A percentile compares a stretch with the other conserved stretches of the same genome.
Evolutionary conservation across 768 basidiomycete species (phyloP).

Genomic region (Stropharia rugosoannulata): DNA sequence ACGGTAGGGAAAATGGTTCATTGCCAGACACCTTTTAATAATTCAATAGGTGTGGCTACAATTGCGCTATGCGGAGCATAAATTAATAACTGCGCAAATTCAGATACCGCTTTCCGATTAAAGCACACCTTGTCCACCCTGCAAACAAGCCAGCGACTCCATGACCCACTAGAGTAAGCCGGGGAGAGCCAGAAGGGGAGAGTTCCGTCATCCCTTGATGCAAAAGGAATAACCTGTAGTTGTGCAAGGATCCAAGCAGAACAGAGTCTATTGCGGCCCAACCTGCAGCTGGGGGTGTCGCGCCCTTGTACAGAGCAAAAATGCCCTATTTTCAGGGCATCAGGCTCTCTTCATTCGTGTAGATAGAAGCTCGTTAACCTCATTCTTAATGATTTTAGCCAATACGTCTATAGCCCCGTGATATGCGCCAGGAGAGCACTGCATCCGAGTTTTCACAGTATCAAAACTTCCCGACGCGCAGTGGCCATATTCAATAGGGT

Average conservation of each 20-base stretch:
- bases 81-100: neutral
- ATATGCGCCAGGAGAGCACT: conserved; percentile 69
- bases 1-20: too few species aligned
- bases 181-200: conserved; percentile 39
- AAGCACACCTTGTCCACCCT: conserved; percentile 60
- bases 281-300: conserved; percentile 68
- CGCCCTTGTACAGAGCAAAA: conserved; percentile 72
- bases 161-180: conserved; percentile 64
- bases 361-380: conserved; percentile 38
- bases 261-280: conserved; percentile 76
- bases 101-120: neutral
- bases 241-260: conserved; percentile 67
- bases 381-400: conserved; percentile 53
- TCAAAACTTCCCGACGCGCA: conserved; percentile 49
- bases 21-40: conserved; percentile 57
- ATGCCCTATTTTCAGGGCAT: conserved; percentile 41
- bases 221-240: conserved; percentile 64
- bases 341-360: conserved; percentile 2
- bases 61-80: conserved; percentile 44
- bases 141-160: conserved; percentile 67
- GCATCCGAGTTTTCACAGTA: conserved; percentile 71
- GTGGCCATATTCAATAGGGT: neutral
- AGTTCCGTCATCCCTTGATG: conserved; percentile 53
- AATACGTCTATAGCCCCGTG: conserved; percentile 61
- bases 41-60: conserved; percentile 76